A percentile compares a stretch with the other conserved stretches of the same genome.
phyloP scores from a whole-genome alignment of 2,329 filamentous ascomycete species.

The Fusarium incarnatum region DNA sequence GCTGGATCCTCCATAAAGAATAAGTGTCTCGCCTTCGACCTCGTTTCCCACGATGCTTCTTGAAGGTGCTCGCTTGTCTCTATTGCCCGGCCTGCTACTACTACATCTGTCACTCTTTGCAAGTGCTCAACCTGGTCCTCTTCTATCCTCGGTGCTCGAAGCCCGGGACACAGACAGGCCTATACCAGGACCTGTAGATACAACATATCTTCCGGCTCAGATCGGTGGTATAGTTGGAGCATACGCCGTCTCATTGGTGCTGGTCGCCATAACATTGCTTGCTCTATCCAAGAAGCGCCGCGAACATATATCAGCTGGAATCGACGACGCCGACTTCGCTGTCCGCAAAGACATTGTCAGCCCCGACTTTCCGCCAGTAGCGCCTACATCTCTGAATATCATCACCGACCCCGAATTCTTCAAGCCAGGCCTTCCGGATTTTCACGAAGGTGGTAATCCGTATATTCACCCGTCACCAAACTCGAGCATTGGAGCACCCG shows the following conservation, averaged over 20 bases:
- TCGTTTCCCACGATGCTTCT: conserved; percentile 56
- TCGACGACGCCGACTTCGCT: conserved; percentile 62
- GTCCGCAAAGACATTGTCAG: conserved; percentile 39
- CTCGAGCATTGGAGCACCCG: conserved; percentile 62
- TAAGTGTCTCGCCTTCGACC: conserved; percentile 43
- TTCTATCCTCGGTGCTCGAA: conserved; percentile 41
- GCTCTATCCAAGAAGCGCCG: conserved; percentile 68
- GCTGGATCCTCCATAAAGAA: conserved; percentile 50
- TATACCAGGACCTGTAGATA: conserved; percentile 69
- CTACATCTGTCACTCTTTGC: conserved; percentile 46
- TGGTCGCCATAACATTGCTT: conserved; percentile 76
- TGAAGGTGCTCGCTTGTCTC: conserved; percentile 42
- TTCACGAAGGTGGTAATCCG: conserved; percentile 50
- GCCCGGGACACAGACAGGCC: conserved; percentile 65
- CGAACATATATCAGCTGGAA: conserved; percentile 63
- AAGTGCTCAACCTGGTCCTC: conserved; percentile 49
- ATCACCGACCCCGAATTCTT: conserved; percentile 45
- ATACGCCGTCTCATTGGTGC: conserved; percentile 81
- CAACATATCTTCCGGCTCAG: conserved; percentile 78
- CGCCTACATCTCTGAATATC: conserved; percentile 28
- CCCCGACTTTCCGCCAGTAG: conserved; percentile 39
- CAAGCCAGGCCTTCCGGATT: conserved; percentile 62
- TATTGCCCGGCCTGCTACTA: conserved; percentile 48
- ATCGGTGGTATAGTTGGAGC: conserved; percentile 86
- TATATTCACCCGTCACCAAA: conserved; percentile 62